Base-by-base conservation (phyloP, 306 rosid species). In the Lathyrus oleraceus region DNA sequence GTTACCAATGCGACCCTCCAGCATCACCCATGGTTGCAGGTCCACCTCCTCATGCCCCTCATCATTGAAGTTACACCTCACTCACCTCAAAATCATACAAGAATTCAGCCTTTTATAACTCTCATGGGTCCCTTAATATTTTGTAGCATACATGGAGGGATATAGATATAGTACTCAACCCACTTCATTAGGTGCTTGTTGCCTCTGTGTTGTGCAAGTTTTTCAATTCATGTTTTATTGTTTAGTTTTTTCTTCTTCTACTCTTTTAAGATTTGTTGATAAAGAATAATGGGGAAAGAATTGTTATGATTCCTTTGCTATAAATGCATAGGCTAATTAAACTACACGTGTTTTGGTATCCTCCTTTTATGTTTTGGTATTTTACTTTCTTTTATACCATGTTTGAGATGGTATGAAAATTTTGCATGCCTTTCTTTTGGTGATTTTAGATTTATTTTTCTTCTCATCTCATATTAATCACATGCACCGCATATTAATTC, bases 131-230 rank as follows among this genome's bases (percentile, higher is more conserved):
- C 57, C 58, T 77, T 54, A 73, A 61, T 83, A 70, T 73, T 78
- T 73, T 91, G 97, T 85, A 81, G 64, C 83, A 87, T 87, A 83
- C 86, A 73, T 59, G 71, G 90, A 61, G 89, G 91, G 83, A 44
- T 14, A 61, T 71, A 70, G 71, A 81, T 81, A 88, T 85, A 82
- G 28, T 76, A 76, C 81, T 76, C 38, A 15, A 57, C 82, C 25
- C 1, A 23, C 44, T 58, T 40, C 78, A 51, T 76, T 79, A 80
- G 67, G 71, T 78, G 87, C 76, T 87, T 79, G 92, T 85, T 78
- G 76, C 67, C 72, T 62, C 49, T 48, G 54, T 67, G 59, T 48
- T 80, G 70, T 73, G 71, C 58, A 43, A 45, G 48, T 69, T 47
- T n/a, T 61, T 16, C 3, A 43, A 45, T 47, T 15, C 63, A 59